Evolutionary conservation across 2,329 filamentous ascomycete species (phyloP).

Genomic region (Aschersonia sp.): DNA sequence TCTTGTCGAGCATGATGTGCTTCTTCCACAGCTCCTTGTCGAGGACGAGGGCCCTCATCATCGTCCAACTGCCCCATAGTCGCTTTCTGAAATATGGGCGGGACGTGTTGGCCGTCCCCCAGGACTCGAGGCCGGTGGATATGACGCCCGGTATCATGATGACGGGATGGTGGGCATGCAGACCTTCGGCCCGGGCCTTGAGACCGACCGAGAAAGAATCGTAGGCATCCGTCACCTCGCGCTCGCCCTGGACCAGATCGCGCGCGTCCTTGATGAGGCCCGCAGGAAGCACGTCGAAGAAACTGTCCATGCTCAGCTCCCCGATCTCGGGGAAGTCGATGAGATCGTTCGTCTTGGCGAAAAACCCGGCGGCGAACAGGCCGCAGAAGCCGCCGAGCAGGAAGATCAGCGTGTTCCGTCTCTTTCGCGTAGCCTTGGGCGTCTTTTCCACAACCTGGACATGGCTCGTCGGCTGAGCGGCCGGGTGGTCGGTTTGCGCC

Average conservation of each 20-base stretch:
- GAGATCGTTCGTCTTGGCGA: slow-evolving; percentile 78
- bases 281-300: slow-evolving; percentile 78
- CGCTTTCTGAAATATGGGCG: slow-evolving; percentile 87
- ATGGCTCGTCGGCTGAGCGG: slow-evolving; percentile 13
- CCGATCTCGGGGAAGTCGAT: slow-evolving; percentile 60
- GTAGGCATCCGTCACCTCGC: slow-evolving; percentile 69
- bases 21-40: slow-evolving; percentile 92
- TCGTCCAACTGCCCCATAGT: slow-evolving; percentile 95
- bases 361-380: slow-evolving; percentile 74
- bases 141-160: slow-evolving; percentile 98
- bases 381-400: slow-evolving; percentile 80
- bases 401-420: slow-evolving; percentile 71
- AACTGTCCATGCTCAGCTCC: slow-evolving; percentile 68
- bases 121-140: slow-evolving; percentile 90
- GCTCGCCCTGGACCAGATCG: slow-evolving; percentile 75
- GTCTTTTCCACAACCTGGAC: slow-evolving; percentile 28
- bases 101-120: slow-evolving; percentile 77
- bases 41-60: slow-evolving; percentile 89
- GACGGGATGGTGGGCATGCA: slow-evolving; percentile 71
- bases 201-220: slow-evolving; percentile 88
- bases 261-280: slow-evolving; percentile 74
- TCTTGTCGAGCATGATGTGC: slow-evolving; percentile 92
- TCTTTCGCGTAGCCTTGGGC: slow-evolving; percentile 43
- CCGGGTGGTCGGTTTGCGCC: slow-evolving; percentile 14
- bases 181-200: slow-evolving; percentile 66